phyloP scores from a whole-genome alignment of 768 basidiomycete species.

The Kwoniella sp. region DNA sequence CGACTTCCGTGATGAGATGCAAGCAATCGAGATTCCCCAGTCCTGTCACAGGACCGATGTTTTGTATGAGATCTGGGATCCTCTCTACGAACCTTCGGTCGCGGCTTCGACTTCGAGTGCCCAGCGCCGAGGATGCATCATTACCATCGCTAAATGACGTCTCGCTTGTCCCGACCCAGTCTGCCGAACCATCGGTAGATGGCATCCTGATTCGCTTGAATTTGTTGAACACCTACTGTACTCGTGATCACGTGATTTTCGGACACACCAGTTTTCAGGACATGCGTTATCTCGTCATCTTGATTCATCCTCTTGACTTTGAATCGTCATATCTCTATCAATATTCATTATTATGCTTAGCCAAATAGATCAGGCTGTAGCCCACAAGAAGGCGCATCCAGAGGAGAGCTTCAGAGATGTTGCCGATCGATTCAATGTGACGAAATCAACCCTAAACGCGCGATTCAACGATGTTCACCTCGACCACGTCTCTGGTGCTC shows the following conservation, averaged over 20 bases:
- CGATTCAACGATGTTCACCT: slow-evolving; percentile 5
- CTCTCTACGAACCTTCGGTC: too few relatives aligned
- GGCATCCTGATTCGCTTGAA: too few relatives aligned
- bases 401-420: neutral
- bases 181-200: too few relatives aligned
- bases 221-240: too few relatives aligned
- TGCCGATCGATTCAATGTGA: slow-evolving; percentile 1
- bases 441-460: slow-evolving; percentile 2
- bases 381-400: slow-evolving; percentile 12
- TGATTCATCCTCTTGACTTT: neutral
- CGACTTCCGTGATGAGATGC: too few relatives aligned
- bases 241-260: neutral
- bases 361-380: slow-evolving; percentile 7
- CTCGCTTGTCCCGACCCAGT: too few relatives aligned
- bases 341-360: neutral
- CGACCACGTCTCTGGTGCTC: slow-evolving; percentile 1
- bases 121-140: too few relatives aligned
- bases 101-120: too few relatives aligned
- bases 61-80: too few relatives aligned
- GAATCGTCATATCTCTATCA: neutral
- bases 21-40: too few relatives aligned
- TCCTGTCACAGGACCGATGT: too few relatives aligned
- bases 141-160: too few relatives aligned
- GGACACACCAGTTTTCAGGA: neutral
- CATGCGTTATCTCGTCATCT: neutral